These are phyloP conservation scores for Quercus cerris DNA, from an alignment of 306 rosid species.

Conservation along the genomic window DNA sequence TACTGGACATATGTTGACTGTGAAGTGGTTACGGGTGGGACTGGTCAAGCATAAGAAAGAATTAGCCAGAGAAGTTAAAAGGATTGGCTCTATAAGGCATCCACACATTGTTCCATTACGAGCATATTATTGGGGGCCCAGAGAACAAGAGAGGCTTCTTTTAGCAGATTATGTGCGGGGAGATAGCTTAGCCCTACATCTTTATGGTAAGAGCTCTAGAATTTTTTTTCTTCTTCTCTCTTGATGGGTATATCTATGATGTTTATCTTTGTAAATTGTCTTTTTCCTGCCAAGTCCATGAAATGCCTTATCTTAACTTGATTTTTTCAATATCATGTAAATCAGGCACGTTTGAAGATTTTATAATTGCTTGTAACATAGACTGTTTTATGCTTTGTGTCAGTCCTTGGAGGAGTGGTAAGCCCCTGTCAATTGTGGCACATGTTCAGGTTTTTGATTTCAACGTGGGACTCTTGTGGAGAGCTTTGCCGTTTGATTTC, in stretches of 20 bases:
- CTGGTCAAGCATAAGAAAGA: slow-evolving; percentile 93
- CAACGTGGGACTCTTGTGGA: neutral
- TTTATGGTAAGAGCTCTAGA: slow-evolving; percentile 67
- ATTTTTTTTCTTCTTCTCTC: neutral
- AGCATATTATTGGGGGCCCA: slow-evolving; percentile 98
- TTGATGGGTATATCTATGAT: neutral
- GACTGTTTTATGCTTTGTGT: neutral
- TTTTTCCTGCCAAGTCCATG: neutral
- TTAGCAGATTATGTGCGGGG: slow-evolving; percentile 83
- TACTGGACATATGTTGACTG: slow-evolving; percentile 90
- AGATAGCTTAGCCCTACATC: slow-evolving; percentile 94
- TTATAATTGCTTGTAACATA: neutral
- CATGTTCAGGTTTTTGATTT: neutral
- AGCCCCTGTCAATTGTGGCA: neutral
- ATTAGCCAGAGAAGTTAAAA: slow-evolving; percentile 91
- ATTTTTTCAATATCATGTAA: neutral
- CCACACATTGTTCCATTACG: slow-evolving; percentile 77
- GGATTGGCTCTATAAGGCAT: slow-evolving; percentile 88
- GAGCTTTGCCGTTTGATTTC: neutral
- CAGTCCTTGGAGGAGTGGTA: neutral
- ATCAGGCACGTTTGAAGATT: neutral
- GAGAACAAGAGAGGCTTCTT: slow-evolving; percentile 99
- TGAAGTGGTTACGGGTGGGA: slow-evolving; percentile 96
- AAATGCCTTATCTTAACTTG: neutral
- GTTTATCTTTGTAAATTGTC: neutral